Evolutionary conservation across 2,329 filamentous ascomycete species (phyloP).

Genomic region (Aspergillus proliferans): DNA sequence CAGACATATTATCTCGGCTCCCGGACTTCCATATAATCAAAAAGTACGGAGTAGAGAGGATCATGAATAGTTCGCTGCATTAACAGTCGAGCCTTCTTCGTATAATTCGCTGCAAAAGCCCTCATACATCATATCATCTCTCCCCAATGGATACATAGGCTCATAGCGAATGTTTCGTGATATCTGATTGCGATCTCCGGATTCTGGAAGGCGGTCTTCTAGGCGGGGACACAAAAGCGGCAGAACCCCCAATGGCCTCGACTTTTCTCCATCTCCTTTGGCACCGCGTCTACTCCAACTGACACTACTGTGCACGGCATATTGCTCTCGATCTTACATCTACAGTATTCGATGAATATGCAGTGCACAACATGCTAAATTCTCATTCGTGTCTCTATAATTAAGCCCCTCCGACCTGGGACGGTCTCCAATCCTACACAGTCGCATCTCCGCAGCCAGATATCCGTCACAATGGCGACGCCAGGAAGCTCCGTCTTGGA

Average conservation of each 20-base stretch:
- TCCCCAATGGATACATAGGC: too few species aligned
- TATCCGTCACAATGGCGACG: constrained; percentile 12
- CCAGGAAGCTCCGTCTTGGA: constrained; percentile 55
- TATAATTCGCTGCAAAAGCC: too few species aligned
- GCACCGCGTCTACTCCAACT: neutral
- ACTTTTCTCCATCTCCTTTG: neutral
- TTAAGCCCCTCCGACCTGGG: neutral
- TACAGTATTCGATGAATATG: neutral
- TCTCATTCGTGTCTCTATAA: neutral
- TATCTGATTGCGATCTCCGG: too few species aligned
- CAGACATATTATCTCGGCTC: too few species aligned
- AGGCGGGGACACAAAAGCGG: neutral
- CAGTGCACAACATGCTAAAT: neutral
- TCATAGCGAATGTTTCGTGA: too few species aligned
- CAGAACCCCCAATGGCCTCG: neutral
- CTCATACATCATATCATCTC: too few species aligned
- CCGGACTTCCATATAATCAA: too few species aligned
- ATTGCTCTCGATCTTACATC: neutral
- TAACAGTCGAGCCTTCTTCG: too few species aligned
- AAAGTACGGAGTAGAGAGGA: too few species aligned
- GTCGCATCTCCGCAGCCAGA: neutral
- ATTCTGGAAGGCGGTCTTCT: neutral
- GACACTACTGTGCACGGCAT: neutral
- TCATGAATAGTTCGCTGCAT: too few species aligned
- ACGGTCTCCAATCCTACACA: neutral